Percentiles rank a stretch among this genome's conserved stretches.
Conservation (phyloP, 805 yeast species). For the Metschnikowia anglica region DNA sequence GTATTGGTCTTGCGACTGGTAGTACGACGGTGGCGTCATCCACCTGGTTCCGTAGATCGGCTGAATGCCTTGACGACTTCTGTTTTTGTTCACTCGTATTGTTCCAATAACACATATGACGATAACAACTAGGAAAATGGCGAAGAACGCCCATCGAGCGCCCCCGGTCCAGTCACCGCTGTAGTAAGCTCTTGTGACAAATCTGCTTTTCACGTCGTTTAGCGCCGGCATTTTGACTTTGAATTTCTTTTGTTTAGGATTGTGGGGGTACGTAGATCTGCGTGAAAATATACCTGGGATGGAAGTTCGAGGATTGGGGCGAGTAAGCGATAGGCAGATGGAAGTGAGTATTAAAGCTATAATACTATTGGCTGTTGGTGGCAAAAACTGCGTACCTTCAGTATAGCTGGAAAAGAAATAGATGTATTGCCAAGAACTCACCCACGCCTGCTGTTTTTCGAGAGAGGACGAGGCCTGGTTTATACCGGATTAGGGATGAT, state of each 20-base stretch:
- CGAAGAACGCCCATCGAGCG: slow-evolving; percentile 67
- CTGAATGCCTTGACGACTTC: slow-evolving; percentile 47
- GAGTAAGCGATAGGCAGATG: background rate
- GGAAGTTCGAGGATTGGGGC: background rate
- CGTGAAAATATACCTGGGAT: too few species aligned
- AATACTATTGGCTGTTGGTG: background rate
- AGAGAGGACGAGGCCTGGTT: background rate
- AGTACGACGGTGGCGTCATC: slow-evolving; percentile 83
- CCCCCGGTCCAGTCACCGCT: slow-evolving; percentile 25
- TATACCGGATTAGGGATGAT: background rate
- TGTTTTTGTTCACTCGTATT: slow-evolving; percentile 51
- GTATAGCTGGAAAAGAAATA: background rate
- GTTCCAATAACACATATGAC: slow-evolving; percentile 50
- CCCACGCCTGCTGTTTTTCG: background rate
- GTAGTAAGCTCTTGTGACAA: slow-evolving; percentile 6
- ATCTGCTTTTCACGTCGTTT: background rate
- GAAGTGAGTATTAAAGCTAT: background rate
- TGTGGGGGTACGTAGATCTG: background rate
- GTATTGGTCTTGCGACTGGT: slow-evolving; percentile 61
- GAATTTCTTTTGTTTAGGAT: background rate
- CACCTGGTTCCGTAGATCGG: slow-evolving; percentile 79
- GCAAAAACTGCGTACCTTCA: background rate
- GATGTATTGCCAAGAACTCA: background rate
- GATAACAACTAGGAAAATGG: slow-evolving; percentile 52
- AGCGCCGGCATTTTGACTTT: slow-evolving; percentile 8